Evolutionary conservation across 2,329 filamentous ascomycete species (phyloP), one percentile per base, ranked within the genome.

Genomic region (Elsinoe batatas): DNA sequence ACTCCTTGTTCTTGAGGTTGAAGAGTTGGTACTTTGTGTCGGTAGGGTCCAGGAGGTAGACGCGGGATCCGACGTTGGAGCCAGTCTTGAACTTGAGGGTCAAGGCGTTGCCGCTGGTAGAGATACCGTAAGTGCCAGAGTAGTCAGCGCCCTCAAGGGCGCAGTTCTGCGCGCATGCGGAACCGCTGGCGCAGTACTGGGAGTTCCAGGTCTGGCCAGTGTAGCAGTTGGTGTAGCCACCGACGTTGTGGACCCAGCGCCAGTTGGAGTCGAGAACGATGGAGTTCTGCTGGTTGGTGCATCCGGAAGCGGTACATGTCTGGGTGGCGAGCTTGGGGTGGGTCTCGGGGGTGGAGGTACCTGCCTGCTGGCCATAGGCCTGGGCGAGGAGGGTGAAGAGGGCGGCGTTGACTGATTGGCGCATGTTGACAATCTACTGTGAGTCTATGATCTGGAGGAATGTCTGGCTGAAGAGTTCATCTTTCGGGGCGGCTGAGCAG

Each of bases 1-100:
- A 83, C 69, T 88, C 84, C 64, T 83, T 77, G 69, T 81, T 81
- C 54, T 82, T 74, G 57, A 87, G 74, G 58, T 80, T 76, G 71
- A 87, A 83, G 65, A 79, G 76, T 71, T 85, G 72, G 69, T 88
- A 88, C 58, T 77, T 79, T 61, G 73, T 74, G 43, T 82, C 78
- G 53, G 75, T 72, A 62, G 68, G 62, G 12, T 78, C 70, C 67
- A 73, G 69, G 54, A 73, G 64, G 63, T 72, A 73, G 59, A 68
- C 69, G 58, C 71, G 70, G 38, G 69, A 71, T 53, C 71, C 71
- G 44, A 72, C 64, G 61, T 72, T 72, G 62, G 73, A 71, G 62
- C 78, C 72, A 59, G 78, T 82, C 60, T 82, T 78, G 61, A 83
- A 81, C 67, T 76, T 76, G 60, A 83, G 70, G 62, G 69, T 77